Evolutionary conservation across 2,329 filamentous ascomycete genomes (phyloP), one percentile per base, ranked within the genome.

Genomic region (Rhinocladiella mackenziei): DNA sequence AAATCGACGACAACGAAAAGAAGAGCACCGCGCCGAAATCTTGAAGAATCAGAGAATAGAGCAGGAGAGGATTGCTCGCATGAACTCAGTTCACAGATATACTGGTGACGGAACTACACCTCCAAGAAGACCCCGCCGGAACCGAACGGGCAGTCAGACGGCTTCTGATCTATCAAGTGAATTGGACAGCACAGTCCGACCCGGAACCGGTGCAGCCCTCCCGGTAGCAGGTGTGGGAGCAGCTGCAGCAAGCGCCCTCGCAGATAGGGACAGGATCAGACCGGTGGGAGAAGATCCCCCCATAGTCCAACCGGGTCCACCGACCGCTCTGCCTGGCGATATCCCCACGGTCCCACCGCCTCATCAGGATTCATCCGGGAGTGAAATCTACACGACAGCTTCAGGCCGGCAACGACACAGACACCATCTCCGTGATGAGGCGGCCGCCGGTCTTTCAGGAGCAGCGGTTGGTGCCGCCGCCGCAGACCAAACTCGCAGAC

Each of bases 41-140:
- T 63, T 75, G 45, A 69, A 69, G 40, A 68, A 65, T 48, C 72
- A 71, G 49, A 73, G 75, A 47, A 61, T 68, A 17, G 74, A 75
- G 52, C 66, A 77, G 35, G 76, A 79, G 56, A 67, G 69, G 17
- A 55, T 77, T 19, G 69, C 71, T 35, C 69, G 76, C 55, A 66
- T 66, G 41, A 72, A 75, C 47, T 77, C 76, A 25, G 74, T 75
- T 22, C 72, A 75, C n/a, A 78, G 80, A 55, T 87, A 78, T 50
- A 87, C 84, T 2, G 84, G 79, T 19, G 85, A 89, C 60, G 82
- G 82, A 18, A 71, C 75, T 48, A 68, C 70, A 19, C 53, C 55
- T 8, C 56, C 54, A 2, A 52, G 57, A 28, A 39, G 48, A 22
- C 28, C 32, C 19, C 51, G 57, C 4, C 53, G 51, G 15, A 34